Conservation (phyloP, 2,329 filamentous ascomycete genomes). For the Aphanocladium album region DNA sequence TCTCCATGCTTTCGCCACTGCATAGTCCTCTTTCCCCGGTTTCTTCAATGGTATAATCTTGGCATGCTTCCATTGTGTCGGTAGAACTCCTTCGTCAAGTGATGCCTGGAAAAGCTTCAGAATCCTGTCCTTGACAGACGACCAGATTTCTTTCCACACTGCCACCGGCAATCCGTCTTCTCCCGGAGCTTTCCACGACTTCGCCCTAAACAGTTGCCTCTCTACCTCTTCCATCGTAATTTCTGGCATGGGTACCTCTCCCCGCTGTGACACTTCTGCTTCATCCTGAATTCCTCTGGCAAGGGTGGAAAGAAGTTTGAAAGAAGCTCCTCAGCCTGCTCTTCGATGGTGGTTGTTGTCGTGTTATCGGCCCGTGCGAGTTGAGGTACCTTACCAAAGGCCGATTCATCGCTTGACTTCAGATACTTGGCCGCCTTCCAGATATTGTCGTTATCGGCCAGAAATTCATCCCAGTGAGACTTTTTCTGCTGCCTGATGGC, state of each 20-base stretch:
- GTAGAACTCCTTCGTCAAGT: conserved; percentile 1
- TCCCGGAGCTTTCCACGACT: conserved; percentile 20
- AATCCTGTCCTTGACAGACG: conserved; percentile 14
- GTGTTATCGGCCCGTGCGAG: conserved; percentile 18
- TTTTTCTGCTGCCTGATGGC: conserved; percentile 19
- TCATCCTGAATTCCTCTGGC: conserved; percentile 16
- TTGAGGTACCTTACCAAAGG: conserved; percentile 21
- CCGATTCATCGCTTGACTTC: conserved; percentile 17
- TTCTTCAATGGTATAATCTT: background rate
- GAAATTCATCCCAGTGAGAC: conserved; percentile 22
- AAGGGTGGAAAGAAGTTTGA: conserved; percentile 18
- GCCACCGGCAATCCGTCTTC: conserved; percentile 17
- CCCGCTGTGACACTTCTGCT: conserved; percentile 9
- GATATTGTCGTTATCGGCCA: conserved; percentile 24
- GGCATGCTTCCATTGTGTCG: background rate
- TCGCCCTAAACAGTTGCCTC: conserved; percentile 17
- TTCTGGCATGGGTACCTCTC: conserved; percentile 12
- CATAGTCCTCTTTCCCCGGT: background rate
- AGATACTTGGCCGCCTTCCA: conserved; percentile 27
- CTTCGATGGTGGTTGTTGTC: conserved; percentile 12
- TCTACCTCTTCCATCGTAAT: conserved; percentile 21
- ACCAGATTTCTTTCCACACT: conserved; percentile 19
- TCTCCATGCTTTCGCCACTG: background rate
- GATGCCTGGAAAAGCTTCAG: conserved; percentile 17
- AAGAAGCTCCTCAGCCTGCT: conserved; percentile 19